Evolutionary conservation across 371 early-diverging fungal genomes (phyloP).

Genomic region (Homolaphlyctis polyrhiza): DNA sequence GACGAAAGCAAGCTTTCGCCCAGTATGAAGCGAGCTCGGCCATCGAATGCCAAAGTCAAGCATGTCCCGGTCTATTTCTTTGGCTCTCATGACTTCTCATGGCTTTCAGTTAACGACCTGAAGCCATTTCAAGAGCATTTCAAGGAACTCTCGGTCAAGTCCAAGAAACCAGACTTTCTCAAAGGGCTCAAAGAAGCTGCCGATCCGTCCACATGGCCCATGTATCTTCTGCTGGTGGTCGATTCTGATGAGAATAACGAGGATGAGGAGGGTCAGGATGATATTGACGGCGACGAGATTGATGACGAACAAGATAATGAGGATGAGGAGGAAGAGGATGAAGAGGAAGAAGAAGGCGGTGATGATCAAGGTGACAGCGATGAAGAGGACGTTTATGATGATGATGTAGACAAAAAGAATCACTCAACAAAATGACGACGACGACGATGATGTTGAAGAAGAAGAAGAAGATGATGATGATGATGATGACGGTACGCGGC

Average conservation of each 20-base stretch:
- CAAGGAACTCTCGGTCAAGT: slow-evolving; percentile 4
- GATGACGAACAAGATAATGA: neutral
- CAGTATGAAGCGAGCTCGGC: too few relatives aligned
- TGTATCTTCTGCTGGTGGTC: neutral
- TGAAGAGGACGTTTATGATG: neutral
- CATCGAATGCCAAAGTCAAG: slow-evolving; percentile 19
- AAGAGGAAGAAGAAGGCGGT: neutral
- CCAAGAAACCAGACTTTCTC: slow-evolving; percentile 5
- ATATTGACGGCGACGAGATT: neutral
- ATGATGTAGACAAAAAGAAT: neutral
- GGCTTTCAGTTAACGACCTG: neutral
- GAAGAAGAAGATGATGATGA: neutral
- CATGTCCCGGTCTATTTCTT: slow-evolving; percentile 57
- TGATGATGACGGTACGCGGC: neutral
- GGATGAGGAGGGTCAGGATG: neutral
- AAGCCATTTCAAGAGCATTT: slow-evolving; percentile 8
- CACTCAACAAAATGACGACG: neutral
- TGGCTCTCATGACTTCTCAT: slow-evolving; percentile 68
- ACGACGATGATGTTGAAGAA: neutral
- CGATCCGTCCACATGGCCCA: slow-evolving; percentile 5
- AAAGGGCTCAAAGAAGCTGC: slow-evolving; percentile 6
- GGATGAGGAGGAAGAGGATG: neutral
- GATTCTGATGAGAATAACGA: too few relatives aligned
- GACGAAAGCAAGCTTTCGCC: too few relatives aligned
- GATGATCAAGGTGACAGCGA: neutral